These are phyloP conservation scores for Aspergillus ibericus DNA, from an alignment of 2,329 filamentous ascomycete genomes.

Conservation along the genomic window DNA sequence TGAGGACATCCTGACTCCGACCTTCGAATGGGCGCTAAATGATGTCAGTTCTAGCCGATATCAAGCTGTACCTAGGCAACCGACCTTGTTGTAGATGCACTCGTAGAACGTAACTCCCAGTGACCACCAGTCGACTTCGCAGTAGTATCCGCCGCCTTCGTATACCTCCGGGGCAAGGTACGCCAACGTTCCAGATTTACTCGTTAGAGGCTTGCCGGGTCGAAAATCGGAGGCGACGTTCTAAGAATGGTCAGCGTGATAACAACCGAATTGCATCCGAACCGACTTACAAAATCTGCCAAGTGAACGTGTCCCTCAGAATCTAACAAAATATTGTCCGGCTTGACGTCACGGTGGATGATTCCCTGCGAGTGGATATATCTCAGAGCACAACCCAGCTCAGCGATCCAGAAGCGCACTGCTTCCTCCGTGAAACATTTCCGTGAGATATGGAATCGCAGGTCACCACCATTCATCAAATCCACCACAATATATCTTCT, in stretches of 20 bases:
- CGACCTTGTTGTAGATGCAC: slow-evolving; percentile 97
- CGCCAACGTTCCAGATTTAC: slow-evolving; percentile 93
- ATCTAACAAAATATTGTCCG: slow-evolving; percentile 86
- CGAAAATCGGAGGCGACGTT: slow-evolving; percentile 95
- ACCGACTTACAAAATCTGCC: slow-evolving; percentile 81
- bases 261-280: not conserved
- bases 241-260: slow-evolving; percentile 47
- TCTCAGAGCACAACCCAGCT: slow-evolving; percentile 84
- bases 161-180: slow-evolving; percentile 97
- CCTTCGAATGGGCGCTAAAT: slow-evolving; percentile 86
- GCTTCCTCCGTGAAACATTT: slow-evolving; percentile 98
- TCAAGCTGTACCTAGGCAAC: slow-evolving; percentile 18
- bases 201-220: slow-evolving; percentile 78
- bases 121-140: slow-evolving; percentile 97
- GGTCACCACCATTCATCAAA: slow-evolving; percentile 94
- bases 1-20: slow-evolving; percentile 76
- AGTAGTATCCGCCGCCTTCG: slow-evolving; percentile 80
- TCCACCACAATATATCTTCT: slow-evolving; percentile 86
- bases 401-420: slow-evolving; percentile 93
- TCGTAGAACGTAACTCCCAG: slow-evolving; percentile 98
- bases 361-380: slow-evolving; percentile 86
- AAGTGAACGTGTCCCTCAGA: slow-evolving; percentile 92
- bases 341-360: slow-evolving; percentile 88
- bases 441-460: slow-evolving; percentile 95
- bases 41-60: slow-evolving; percentile 29